phyloP scores from a whole-genome alignment of 345 rosid species.

The Eucalyptus curtisii region DNA sequence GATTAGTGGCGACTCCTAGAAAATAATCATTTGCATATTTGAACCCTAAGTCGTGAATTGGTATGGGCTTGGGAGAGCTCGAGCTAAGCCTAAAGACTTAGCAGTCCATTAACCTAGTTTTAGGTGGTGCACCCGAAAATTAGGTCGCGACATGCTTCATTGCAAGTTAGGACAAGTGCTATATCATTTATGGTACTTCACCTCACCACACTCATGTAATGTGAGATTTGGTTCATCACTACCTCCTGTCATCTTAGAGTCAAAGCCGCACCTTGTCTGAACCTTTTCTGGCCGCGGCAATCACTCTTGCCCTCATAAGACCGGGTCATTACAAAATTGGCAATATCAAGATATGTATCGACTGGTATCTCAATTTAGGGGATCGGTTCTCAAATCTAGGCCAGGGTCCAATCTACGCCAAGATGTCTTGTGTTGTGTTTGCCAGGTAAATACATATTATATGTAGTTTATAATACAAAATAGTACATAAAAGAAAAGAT shows the following conservation, averaged over 20 bases:
- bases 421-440: background rate
- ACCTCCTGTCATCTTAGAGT: accelerated
- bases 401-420: background rate
- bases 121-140: no score
- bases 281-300: accelerated
- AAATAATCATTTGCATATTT: no score
- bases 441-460: background rate
- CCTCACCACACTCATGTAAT: background rate
- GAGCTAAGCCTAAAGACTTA: no score
- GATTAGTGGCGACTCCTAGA: no score
- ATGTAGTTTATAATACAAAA: background rate
- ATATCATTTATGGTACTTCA: no score
- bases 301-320: no score
- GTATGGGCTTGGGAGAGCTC: no score
- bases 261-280: accelerated
- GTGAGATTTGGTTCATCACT: background rate
- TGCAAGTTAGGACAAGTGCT: background rate
- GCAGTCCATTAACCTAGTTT: no score
- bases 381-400: background rate
- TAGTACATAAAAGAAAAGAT: background rate
- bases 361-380: background rate
- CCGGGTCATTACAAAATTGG: accelerated
- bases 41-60: no score
- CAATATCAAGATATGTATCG: background rate
- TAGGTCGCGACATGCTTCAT: no score